Base-by-base conservation (phyloP, 2,329 filamentous ascomycete species). In the Exophiala sp. region DNA sequence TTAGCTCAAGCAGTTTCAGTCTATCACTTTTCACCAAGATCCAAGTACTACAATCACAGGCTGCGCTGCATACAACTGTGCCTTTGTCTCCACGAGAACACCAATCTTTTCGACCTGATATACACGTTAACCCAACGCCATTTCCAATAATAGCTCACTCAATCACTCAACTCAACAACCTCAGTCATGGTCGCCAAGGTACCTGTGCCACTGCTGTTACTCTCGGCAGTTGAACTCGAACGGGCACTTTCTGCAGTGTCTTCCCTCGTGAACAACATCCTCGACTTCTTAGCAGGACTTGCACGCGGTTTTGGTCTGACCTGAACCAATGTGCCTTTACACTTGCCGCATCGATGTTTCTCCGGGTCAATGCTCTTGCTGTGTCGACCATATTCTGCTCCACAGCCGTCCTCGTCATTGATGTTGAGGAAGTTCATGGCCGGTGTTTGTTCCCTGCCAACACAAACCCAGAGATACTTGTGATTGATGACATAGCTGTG, bases 401-500 rank as follows among this genome's bases (percentile, higher is more conserved):
- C 79, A 66, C 94, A 97, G 2, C 66, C 69, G 3, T 69, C 52
- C 3, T 58, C 55, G 5, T 57, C 50, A 5, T 48, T 47, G 14
- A 58, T 24, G 29, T 64, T 57, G 18, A 64, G 51, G 16, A 54
- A 55, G 4, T 58, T 50, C 50, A 52, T 57, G 11, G 48, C 51
- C 20, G 44, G 47, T 6, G 44, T 66, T 20, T 20, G 42, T 9
- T 60, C 54, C 14, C 55, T 41, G 3, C 63, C 63, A 16, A 43
- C 73, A 68, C 92, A 97, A 39, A 80, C 76, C 92, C 94, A 97
- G 16, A 91, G 73, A 67, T 92, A 99, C 73, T 92, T 95, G 75
- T 89, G 96, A 63, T 91, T 87, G 65, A 97, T 97, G 46, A 86
- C 81, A 69, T 96, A 99, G 32, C 77, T 81, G 71, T 99, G 92